Conservation (phyloP, 148 eudicot genomes). For the Rhododendron henanense region DNA sequence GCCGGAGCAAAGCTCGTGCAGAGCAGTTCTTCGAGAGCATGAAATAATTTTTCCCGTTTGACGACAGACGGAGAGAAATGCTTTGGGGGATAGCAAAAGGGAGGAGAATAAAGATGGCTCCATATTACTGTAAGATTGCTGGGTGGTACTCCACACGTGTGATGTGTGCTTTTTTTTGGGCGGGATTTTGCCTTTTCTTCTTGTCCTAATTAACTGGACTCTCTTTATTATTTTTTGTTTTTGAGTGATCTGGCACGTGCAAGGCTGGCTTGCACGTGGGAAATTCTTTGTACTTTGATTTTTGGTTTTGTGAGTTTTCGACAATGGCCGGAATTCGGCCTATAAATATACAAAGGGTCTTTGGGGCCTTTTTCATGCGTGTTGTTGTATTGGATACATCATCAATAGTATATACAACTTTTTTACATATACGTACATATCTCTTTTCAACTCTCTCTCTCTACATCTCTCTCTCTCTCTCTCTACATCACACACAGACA, state of each 20-base stretch:
- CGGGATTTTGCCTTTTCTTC: conserved; percentile 14
- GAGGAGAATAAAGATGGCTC: conserved; percentile 10
- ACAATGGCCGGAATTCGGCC: conserved; percentile 28
- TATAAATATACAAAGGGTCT: conserved; percentile 42
- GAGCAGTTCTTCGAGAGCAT: too few relatives aligned
- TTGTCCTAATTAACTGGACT: conserved; percentile 22
- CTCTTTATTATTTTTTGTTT: not conserved
- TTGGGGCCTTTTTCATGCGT: conserved; percentile 45
- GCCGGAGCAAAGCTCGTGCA: not conserved
- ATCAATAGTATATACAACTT: conserved; percentile 1
- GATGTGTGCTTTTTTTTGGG: conserved; percentile 24
- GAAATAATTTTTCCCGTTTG: not conserved
- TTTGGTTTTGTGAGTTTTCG: not conserved
- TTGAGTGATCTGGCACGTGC: conserved; percentile 22
- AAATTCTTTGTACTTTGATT: not conserved
- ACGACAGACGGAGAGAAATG: not conserved
- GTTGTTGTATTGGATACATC: conserved; percentile 19
- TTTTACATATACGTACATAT: not conserved
- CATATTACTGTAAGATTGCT: not conserved
- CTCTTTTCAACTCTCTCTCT: not conserved
- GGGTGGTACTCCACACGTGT: conserved; percentile 25
- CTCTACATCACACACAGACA: not conserved
- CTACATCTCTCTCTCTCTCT: not conserved
- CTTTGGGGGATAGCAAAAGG: not conserved
- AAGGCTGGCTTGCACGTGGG: conserved; percentile 18